Percentiles rank a stretch among this genome's conserved stretches.
Conservation (phyloP, 2,329 filamentous ascomycete species). For the Neocucurbitaria cava region DNA sequence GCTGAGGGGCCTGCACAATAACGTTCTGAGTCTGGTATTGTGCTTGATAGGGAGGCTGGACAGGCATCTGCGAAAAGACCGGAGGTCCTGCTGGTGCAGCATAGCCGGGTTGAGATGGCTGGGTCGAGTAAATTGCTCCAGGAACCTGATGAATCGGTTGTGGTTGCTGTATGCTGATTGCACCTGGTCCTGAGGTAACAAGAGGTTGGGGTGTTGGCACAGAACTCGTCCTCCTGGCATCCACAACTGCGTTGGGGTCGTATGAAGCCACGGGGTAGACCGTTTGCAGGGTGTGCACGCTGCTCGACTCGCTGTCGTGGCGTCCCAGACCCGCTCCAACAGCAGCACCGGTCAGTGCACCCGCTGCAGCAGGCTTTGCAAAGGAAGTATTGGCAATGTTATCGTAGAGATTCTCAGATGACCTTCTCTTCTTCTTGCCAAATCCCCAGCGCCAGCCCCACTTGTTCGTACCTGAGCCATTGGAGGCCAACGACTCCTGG, state of each 20-base stretch:
- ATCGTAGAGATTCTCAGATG: conserved; percentile 45
- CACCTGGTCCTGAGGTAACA: conserved; percentile 47
- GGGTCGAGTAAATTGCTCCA: conserved; percentile 67
- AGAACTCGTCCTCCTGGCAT: conserved; percentile 62
- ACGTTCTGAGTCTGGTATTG: conserved; percentile 31
- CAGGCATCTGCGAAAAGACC: conserved; percentile 44
- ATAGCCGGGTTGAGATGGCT: conserved; percentile 51
- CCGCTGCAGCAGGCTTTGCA: conserved; percentile 49
- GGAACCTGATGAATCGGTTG: conserved; percentile 79
- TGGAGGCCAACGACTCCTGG: conserved; percentile 60
- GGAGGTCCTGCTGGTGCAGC: conserved; percentile 51
- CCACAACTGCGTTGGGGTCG: conserved; percentile 66
- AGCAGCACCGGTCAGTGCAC: conserved; percentile 50
- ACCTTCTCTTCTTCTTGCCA: conserved; percentile 53
- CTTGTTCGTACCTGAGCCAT: conserved; percentile 61
- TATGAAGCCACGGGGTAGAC: conserved; percentile 72
- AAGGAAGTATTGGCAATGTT: conserved; percentile 46
- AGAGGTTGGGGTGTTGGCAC: conserved; percentile 50
- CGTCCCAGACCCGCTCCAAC: conserved; percentile 56
- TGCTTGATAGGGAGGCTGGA: conserved; percentile 26
- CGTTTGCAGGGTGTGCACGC: conserved; percentile 63
- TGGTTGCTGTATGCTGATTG: conserved; percentile 81
- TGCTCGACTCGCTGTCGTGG: conserved; percentile 58
- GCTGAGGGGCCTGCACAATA: conserved; percentile 28
- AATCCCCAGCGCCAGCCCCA: conserved; percentile 69